phyloP scores from a whole-genome alignment of 2,329 filamentous ascomycete species.

The Verticillium isaacii region DNA sequence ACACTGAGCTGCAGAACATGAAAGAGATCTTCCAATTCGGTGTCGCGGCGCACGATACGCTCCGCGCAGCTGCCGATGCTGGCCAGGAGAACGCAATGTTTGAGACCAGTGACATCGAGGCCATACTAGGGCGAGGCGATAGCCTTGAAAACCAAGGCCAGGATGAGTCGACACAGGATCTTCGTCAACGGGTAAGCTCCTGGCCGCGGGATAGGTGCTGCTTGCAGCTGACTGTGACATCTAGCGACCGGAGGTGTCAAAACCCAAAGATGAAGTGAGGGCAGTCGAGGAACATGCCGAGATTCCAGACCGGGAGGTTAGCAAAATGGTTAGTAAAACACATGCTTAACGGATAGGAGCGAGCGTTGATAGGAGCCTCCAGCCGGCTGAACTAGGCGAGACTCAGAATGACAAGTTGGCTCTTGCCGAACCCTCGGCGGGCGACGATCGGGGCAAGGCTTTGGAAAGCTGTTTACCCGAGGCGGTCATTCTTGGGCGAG shows the following conservation, averaged over 20 bases:
- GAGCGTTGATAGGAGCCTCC: not conserved
- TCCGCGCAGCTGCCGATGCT: not conserved
- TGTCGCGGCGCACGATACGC: not conserved
- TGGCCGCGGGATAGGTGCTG: not conserved
- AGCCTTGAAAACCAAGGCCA: not conserved
- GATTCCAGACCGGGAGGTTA: not conserved
- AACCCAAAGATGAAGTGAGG: not conserved
- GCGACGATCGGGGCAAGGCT: not conserved
- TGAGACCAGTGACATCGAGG: not conserved
- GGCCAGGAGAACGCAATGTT: not conserved
- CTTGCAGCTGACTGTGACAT: not conserved
- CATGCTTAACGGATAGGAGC: not conserved
- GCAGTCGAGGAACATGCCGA: not conserved
- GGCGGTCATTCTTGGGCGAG: not conserved
- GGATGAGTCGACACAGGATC: not conserved
- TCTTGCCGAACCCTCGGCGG: not conserved
- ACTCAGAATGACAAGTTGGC: not conserved
- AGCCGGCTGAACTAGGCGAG: not conserved
- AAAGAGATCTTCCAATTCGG: not conserved
- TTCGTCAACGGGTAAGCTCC: not conserved
- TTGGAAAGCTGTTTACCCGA: not conserved
- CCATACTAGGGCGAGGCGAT: not conserved
- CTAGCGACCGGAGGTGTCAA: not conserved
- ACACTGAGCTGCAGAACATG: not conserved
- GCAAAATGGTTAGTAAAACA: not conserved